phyloP scores from a whole-genome alignment of 2,329 filamentous ascomycete species.

The Cryphonectria japonica region DNA sequence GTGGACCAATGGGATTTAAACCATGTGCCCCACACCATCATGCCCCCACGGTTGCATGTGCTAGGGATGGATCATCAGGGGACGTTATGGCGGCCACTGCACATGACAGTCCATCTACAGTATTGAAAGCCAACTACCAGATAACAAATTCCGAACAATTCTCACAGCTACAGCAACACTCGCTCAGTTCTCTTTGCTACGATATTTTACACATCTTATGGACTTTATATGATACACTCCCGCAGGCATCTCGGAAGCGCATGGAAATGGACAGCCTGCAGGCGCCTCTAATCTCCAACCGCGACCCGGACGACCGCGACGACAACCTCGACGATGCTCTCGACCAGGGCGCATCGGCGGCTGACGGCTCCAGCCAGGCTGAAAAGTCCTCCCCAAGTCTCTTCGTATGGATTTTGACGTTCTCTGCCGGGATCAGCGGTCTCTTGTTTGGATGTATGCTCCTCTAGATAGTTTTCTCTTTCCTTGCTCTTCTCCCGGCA shows the following conservation, averaged over 20 bases:
- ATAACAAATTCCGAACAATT: background rate
- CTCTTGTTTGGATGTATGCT: slow-evolving; percentile 67
- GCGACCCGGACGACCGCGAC: slow-evolving; percentile 32
- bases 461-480: background rate
- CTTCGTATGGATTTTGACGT: slow-evolving; percentile 65
- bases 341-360: slow-evolving; percentile 13
- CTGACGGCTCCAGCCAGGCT: slow-evolving; percentile 27
- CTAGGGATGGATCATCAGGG: background rate
- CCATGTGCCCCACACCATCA: background rate
- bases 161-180: background rate
- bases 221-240: background rate
- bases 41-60: background rate
- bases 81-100: background rate
- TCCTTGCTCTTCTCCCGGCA: too few relatives aligned
- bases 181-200: background rate
- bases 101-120: background rate
- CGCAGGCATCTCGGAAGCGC: background rate
- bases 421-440: slow-evolving; percentile 69
- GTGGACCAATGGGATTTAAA: background rate
- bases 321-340: slow-evolving; percentile 37
- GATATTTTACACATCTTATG: background rate
- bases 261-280: slow-evolving; percentile 31
- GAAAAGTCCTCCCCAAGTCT: slow-evolving; percentile 42
- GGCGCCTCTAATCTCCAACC: slow-evolving; percentile 44
- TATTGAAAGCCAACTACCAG: background rate